Evolutionary conservation across 257 asterid species (phyloP), one percentile per base, ranked within the genome.

Genomic region (Euphrasia confusa): DNA sequence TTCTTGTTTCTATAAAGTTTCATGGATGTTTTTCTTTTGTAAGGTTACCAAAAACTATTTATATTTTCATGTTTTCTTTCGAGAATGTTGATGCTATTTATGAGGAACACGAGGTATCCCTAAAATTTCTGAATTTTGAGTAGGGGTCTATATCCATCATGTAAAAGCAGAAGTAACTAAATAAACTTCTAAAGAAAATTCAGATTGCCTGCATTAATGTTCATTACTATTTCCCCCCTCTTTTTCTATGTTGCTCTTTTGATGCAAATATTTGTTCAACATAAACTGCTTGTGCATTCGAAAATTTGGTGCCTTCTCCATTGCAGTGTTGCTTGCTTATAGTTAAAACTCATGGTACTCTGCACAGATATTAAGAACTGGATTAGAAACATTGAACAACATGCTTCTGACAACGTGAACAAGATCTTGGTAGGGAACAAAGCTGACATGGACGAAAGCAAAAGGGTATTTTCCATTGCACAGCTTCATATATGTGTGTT

Each of bases 361-460:
- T 50, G 55, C 27, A 10, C 35, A 54, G 58, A 80, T 72, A 80
- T 80, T 65, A 77, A 78, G 71, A 80, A 80, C 77, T 80, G 85
- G 85, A 80, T 80, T 56, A 66, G 85, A 60, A 80, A 80, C 73
- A 80, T 80, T 50, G 86, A 80, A 58, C 85, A 80, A 10, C 85
- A 80, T 40, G 85, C 83, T 55, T 80, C 85, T 40, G 85, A 80
- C 78, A 80, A 80, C 64, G 85, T 77, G 72, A 80, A 80, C 80
- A 80, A 80, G 77, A 72, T 80, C 67, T 70, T 80, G 74, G 83
- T 80, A 13, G 85, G 85, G 37, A 80, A 80, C 72, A 80, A 54
- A 10, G 58, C 58, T 10, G 58, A 54, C 58, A 54, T 54, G 58
- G 58, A 54, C 27, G 58, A 54, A 54, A 54, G 85, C 83, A 80